Base-by-base conservation (phyloP, 306 rosid species). In the Acacia acuminata region DNA sequence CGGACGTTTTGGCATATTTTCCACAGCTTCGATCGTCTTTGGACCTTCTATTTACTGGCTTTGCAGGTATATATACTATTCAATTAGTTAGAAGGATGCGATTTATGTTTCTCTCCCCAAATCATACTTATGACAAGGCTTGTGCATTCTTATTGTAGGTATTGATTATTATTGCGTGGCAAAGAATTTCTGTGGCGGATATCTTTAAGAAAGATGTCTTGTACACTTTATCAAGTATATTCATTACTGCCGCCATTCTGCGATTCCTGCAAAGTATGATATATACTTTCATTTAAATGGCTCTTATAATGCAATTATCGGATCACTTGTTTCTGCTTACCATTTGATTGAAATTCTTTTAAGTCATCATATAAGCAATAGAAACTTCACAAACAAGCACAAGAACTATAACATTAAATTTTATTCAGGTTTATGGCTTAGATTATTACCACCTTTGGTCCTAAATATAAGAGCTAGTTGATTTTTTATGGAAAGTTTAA, bases 1-100 rank as follows among this genome's bases (percentile, higher is more conserved):
- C 82, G 99, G 75, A 88, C 99, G 38, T 94, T 92, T 85, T 96
- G 98, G 99, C 93, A 96, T 85, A 86, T 92, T 71, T 96, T 92
- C 85, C 91, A 94, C 76, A 90, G 91, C 84, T 96, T 96, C 84
- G 99, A 96, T 91, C 93, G 99, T 75, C 77, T 96, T 50, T 96
- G 99, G 99, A 96, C 98, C 79, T 96, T 96, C 83, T 96, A 93
- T 84, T 13, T 92, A 40, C 92, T 96, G 84, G 92, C 80, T 77
- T 85, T 93, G 83, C 99, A 96, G 99, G 99, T 96, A 91, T 36
- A 78, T 73, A 38, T 38, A 38, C 42, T 70, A 75, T 74, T 86
- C 76, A 83, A 67, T 71, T 82, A 43, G 58, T 71, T 82, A 43
- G 58, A 75, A 27, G 78, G 82, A 84, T 77, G 12, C 65, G 77